These are phyloP conservation scores for Globisporangium canariense DNA, from an alignment of 352 stramenopile species.

Conservation along the genomic window DNA sequence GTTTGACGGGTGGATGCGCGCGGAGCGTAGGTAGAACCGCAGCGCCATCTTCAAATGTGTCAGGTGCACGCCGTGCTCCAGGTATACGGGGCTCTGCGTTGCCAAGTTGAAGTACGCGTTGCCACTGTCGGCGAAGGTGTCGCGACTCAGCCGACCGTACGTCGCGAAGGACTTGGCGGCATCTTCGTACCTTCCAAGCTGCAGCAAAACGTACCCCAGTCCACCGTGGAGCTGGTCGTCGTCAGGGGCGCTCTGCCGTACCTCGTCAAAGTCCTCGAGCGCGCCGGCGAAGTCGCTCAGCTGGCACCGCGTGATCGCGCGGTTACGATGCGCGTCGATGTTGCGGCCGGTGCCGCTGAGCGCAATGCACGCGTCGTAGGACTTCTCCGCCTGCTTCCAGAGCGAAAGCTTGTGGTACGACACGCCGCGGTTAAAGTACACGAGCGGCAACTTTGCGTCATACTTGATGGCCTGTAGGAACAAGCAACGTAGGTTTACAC, in stretches of 20 bases:
- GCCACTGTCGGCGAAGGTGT: slow-evolving; percentile 70
- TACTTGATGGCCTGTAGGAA: slow-evolving; percentile 34
- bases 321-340: slow-evolving; percentile 60
- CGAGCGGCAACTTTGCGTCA: slow-evolving; percentile 32
- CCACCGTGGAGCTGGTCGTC: slow-evolving; percentile 69
- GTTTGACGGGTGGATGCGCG: slow-evolving; percentile 58
- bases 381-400: slow-evolving; percentile 60
- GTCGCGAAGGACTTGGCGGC: slow-evolving; percentile 58
- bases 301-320: slow-evolving; percentile 60
- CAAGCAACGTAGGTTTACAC: background rate
- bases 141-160: slow-evolving; percentile 52
- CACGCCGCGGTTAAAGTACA: slow-evolving; percentile 67
- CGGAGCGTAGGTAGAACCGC: slow-evolving; percentile 67
- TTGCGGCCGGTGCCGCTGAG: slow-evolving; percentile 35
- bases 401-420: slow-evolving; percentile 67
- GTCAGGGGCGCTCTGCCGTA: slow-evolving; percentile 59
- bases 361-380: slow-evolving; percentile 52
- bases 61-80: slow-evolving; percentile 39
- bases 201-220: slow-evolving; percentile 60
- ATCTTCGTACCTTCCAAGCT: slow-evolving; percentile 66
- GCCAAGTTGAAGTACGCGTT: slow-evolving; percentile 78
- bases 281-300: slow-evolving; percentile 50
- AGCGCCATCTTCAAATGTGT: slow-evolving; percentile 47
- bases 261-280: slow-evolving; percentile 60
- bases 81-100: slow-evolving; percentile 23